Base-by-base conservation (phyloP, 139 green algal species). In the Raphidocelis subcapitata region DNA sequence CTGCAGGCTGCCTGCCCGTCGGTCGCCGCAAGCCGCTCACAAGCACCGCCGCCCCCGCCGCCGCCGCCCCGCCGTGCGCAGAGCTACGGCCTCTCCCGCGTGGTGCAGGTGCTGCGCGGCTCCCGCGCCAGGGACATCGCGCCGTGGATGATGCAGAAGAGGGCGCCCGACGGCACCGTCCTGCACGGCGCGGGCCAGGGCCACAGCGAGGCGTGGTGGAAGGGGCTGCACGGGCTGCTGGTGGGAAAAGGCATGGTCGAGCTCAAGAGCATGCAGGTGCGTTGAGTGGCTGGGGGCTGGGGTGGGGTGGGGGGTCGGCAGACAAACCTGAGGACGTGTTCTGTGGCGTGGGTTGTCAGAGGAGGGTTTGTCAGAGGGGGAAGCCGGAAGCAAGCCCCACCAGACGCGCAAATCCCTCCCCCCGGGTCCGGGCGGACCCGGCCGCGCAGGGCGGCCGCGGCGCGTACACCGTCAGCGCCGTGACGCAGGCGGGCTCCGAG, bases 201-300 rank as follows among this genome's bases (percentile, higher is more conserved):
- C 26, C 56, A 62, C 55, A 83, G 64, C 63, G 84, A 86, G 41
- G 65, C 61, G n/a, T 90, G 83, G 85, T 90, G 85, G 85, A 88
- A 87, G 76, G 85, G 65, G 3, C 74, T 89, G 36, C 71, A 41
- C 16, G 68, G 62, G 2, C 46, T 83, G 67, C 80, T 87, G 60
- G 33, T 75, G 52, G 78, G 46, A 0, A 20, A 76, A 33, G 82
- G 80, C 10, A 49, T 85, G 54, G n/a, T 85, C 31, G 35, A 59
- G 33, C 51, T 68, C 35, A 24, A 74, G 59, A 65, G 55, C 21
- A 20, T 26, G 24, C 14, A 69, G 29, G 28, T 44, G 46, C 3
- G 23, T 21, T 63, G 36, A 5, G 67, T 33, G 47, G 55, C 36
- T 56, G 67, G 63, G 33, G 21, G 52, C 15, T 36, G n/a, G 57